Conservation (phyloP, 129 eudicot species). For the Heracleum sosnowskyi region DNA sequence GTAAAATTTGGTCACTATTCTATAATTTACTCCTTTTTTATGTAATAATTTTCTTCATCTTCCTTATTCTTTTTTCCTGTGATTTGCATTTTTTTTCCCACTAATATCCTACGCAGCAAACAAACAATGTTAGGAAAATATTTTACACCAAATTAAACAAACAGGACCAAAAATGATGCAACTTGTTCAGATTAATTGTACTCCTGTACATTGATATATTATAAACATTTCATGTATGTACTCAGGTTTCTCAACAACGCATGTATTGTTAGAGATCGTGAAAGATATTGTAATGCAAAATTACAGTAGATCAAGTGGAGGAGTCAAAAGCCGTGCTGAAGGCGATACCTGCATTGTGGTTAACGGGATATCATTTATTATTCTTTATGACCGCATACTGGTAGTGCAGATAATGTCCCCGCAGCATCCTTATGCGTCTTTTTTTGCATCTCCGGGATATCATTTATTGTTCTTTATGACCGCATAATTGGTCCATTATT, state of each 20-base stretch:
- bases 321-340: constrained; percentile 25
- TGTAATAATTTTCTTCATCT: too few species aligned
- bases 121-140: too few species aligned
- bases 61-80: too few species aligned
- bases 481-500: constrained; percentile 23
- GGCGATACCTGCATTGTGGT: constrained; percentile 33
- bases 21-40: too few species aligned
- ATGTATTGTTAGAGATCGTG: constrained; percentile 21
- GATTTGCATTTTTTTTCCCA: too few species aligned
- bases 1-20: too few species aligned
- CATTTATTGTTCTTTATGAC: constrained; percentile 20
- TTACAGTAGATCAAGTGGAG: constrained; percentile 35
- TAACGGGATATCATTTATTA: constrained; percentile 15
- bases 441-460: not conserved
- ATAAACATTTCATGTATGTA: not conserved
- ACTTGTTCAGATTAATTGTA: too few species aligned
- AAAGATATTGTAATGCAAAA: not conserved
- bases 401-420: constrained; percentile 26
- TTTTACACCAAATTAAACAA: too few species aligned
- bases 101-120: too few species aligned
- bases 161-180: too few species aligned
- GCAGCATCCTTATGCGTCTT: not conserved
- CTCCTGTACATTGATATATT: too few species aligned
- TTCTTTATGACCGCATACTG: not conserved
- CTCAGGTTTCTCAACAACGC: constrained; percentile 26